Percentiles rank a stretch among this genome's conserved stretches.
phyloP scores from a whole-genome alignment of 1,284 basidiomycete species.

The Cryptococcus sp. region DNA sequence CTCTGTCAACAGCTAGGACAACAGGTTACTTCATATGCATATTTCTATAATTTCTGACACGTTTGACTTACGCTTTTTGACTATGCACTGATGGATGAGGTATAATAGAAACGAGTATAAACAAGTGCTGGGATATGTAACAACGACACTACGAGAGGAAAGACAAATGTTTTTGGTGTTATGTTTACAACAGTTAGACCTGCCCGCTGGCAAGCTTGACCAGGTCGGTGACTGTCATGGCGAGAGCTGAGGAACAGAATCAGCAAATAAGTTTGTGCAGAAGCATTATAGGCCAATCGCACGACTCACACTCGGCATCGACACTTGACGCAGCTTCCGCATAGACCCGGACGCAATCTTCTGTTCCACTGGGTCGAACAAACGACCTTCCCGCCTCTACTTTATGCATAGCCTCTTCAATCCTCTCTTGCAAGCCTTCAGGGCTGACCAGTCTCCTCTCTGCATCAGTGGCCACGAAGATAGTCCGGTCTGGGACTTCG shows the following conservation, averaged over 20 bases:
- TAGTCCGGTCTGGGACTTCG: constrained; percentile 75
- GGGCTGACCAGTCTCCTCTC: constrained; percentile 85
- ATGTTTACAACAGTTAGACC: no score
- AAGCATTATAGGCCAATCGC: not conserved
- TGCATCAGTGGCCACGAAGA: constrained; percentile 91
- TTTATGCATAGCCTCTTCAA: constrained; percentile 79
- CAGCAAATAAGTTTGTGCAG: constrained; percentile 1
- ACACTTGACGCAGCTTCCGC: constrained; percentile 79
- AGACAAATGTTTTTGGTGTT: no score
- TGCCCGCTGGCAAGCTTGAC: constrained; percentile 24
- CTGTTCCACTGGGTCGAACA: constrained; percentile 95
- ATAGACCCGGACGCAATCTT: constrained; percentile 97
- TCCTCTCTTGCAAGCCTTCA: constrained; percentile 75
- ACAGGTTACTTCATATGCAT: no score
- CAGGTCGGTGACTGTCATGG: constrained; percentile 35
- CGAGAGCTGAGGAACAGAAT: constrained; percentile 29
- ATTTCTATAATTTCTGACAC: no score
- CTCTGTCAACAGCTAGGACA: no score
- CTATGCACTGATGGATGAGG: no score
- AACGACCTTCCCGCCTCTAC: constrained; percentile 87
- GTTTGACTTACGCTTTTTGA: no score
- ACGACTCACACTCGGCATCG: constrained; percentile 75
- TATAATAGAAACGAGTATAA: no score
- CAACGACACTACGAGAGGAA: no score
- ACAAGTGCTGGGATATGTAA: no score